Evolutionary conservation across 805 yeast genomes (phyloP), one percentile per base, ranked within the genome.

Genomic region (Candida sanyiensis): DNA sequence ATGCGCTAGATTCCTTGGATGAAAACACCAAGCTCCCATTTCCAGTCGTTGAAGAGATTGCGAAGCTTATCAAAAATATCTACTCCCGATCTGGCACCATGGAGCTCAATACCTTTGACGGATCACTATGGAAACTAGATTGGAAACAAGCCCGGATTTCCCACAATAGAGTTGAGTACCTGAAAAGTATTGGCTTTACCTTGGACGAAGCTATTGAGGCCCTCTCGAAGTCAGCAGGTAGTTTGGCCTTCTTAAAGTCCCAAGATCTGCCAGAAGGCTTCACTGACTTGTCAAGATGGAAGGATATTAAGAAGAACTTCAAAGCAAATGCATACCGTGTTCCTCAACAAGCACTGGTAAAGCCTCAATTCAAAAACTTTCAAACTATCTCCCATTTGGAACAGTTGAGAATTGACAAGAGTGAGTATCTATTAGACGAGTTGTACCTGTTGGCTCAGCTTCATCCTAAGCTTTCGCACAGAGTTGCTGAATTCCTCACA

Each of bases 141-240:
- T 54, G 56, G 61, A 61, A 59, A 35, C 61, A 65, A 19, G 73
- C 70, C 3, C 54, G 64, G 6, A 72, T 73, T 17, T 67, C 72
- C 0, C 50, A 56, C 2, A 48, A 52, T 5, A 61, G 66, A 37
- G 26, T 61, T 2, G 52, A 58, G 3, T 68, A 66, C 39, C 43
- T 69, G 20, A 38, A 42, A 10, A 34, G 37, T 1, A 39, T 64
- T 25, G 70, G 69, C 6, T 38, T 64, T 2, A 21, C 55, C 4
- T 56, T 54, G 18, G 61, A 54, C 6, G 52, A 49, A 9, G 64
- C 70, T 3, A 27, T 33, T 3, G 45, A 48, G 2, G 51, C 56
- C 12, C 39, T 73, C 8, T 45, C 61, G 0, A 57, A 51, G 12
- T 50, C 53, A 1, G 56, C 54, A 6, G 70, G 70, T 7, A 51